Percentiles rank a stretch among this genome's conserved stretches.
Evolutionary conservation across 2,329 filamentous ascomycete species (phyloP).

Genomic region (Cryphonectria naterciae): DNA sequence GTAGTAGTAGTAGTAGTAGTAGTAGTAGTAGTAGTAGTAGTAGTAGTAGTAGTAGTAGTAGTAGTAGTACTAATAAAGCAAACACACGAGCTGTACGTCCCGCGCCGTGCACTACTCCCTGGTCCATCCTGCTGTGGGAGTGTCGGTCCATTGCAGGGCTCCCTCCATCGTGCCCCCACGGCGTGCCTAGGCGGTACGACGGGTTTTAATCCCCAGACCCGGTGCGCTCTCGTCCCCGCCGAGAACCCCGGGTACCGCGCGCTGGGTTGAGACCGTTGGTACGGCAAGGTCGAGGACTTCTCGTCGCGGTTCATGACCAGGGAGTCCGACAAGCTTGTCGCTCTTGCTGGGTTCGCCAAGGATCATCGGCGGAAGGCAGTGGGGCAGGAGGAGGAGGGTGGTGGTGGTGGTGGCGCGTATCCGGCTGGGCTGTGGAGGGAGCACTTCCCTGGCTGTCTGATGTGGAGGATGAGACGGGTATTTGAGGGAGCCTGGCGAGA

Average conservation of each 20-base stretch:
- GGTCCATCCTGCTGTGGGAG: conserved; percentile 26
- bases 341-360: conserved; percentile 13
- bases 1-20: too few species aligned
- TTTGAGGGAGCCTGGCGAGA: neutral
- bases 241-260: neutral
- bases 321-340: conserved; percentile 15
- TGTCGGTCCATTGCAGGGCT: conserved; percentile 22
- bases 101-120: conserved; percentile 26
- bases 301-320: conserved; percentile 16
- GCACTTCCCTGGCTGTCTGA: conserved; percentile 11
- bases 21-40: too few species aligned
- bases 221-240: neutral
- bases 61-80: too few species aligned
- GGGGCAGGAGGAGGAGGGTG: neutral
- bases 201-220: neutral
- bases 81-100: conserved; percentile 18
- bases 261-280: conserved; percentile 5
- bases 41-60: too few species aligned
- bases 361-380: neutral
- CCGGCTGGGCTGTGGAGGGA: conserved; percentile 18
- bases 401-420: neutral
- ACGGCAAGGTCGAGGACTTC: conserved; percentile 19
- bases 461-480: conserved; percentile 13
- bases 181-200: neutral
- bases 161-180: conserved; percentile 13